phyloP scores from a whole-genome alignment of 129 eudicot genomes.

The Tanacetum coccineum region DNA sequence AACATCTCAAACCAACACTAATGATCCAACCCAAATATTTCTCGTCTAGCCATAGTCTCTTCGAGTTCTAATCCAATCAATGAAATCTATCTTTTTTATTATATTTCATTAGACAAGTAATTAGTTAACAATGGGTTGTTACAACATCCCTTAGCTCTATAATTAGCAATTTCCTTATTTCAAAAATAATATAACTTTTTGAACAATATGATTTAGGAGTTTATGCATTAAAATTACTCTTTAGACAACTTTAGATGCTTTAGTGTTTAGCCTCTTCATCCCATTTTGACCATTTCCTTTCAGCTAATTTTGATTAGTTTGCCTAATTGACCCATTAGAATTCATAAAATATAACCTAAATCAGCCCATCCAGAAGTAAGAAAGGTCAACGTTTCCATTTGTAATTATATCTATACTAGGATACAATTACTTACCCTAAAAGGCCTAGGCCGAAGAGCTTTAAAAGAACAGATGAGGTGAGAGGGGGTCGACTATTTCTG shows the following conservation, averaged over 20 bases:
- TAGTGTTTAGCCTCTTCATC: background rate
- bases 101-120: too few relatives aligned
- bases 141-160: too few relatives aligned
- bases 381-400: background rate
- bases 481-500: slow-evolving; percentile 43
- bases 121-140: too few relatives aligned
- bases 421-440: slow-evolving; percentile 33
- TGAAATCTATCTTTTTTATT: too few relatives aligned
- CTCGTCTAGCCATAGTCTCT: too few relatives aligned
- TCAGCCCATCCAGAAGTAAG: background rate
- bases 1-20: too few relatives aligned
- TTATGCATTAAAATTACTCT: slow-evolving; percentile 3
- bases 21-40: too few relatives aligned
- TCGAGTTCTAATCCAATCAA: too few relatives aligned
- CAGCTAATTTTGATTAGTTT: background rate
- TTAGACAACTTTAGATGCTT: background rate
- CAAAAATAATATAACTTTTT: background rate
- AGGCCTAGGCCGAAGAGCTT: slow-evolving; percentile 47
- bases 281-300: background rate
- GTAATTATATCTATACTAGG: background rate
- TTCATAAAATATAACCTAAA: background rate
- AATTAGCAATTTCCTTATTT: background rate
- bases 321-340: background rate
- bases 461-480: slow-evolving; percentile 34
- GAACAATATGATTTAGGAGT: background rate